Evolutionary conservation across 1,284 basidiomycete genomes (phyloP).

Genomic region (Thecaphora thlaspeos): DNA sequence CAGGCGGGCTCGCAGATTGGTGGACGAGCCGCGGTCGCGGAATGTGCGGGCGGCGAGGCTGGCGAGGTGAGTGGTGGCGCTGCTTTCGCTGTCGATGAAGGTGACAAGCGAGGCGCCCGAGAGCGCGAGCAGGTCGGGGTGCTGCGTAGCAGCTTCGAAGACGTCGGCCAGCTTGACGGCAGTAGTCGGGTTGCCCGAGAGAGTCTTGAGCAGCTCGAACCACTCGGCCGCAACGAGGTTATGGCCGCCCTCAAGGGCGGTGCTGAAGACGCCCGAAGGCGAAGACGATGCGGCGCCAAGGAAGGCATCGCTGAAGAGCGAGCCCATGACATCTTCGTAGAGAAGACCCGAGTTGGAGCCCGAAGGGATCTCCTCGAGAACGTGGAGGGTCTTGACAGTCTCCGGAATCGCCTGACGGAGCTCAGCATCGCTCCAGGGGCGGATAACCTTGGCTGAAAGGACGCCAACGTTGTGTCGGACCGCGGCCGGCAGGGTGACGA

Average conservation of each 20-base stretch:
- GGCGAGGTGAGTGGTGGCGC: conserved; percentile 41
- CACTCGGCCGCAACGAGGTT: conserved; percentile 36
- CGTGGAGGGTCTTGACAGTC: conserved; percentile 44
- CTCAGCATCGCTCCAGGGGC: conserved; percentile 48
- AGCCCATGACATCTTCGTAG: conserved; percentile 44
- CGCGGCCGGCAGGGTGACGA: conserved; percentile 35
- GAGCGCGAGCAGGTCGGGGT: conserved; percentile 38
- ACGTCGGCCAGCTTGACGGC: conserved; percentile 33
- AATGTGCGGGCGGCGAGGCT: conserved; percentile 44
- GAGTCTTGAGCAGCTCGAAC: conserved; percentile 33
- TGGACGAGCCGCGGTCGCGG: conserved; percentile 32
- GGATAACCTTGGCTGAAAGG: conserved; percentile 44
- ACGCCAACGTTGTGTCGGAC: conserved; percentile 45
- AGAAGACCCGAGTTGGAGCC: conserved; percentile 36
- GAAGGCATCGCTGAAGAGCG: conserved; percentile 34
- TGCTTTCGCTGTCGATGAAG: conserved; percentile 52
- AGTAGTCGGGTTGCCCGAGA: conserved; percentile 17
- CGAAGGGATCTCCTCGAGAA: conserved; percentile 50
- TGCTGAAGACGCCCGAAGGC: conserved; percentile 33
- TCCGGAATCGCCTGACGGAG: conserved; percentile 42
- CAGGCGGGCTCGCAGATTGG: conserved; percentile 42
- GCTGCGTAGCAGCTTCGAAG: conserved; percentile 27
- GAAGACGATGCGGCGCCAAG: conserved; percentile 15
- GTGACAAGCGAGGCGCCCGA: conserved; percentile 42
- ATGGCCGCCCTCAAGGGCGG: conserved; percentile 40